phyloP scores from a whole-genome alignment of 2,329 filamentous ascomycete species.

The Botrytis galanthina region DNA sequence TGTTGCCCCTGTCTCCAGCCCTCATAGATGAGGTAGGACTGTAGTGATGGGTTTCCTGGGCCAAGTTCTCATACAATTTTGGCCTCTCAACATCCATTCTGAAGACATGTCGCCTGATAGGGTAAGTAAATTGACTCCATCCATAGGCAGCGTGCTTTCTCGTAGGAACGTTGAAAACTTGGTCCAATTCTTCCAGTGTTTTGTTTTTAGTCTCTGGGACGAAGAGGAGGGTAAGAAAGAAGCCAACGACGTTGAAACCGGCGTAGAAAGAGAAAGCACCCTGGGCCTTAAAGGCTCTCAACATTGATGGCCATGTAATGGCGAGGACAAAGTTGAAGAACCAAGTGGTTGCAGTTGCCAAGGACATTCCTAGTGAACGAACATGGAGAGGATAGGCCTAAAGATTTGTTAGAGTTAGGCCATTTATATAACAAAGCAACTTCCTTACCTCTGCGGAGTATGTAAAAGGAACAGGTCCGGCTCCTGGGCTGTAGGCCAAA shows the following conservation, averaged over 20 bases:
- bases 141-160: conserved; percentile 14
- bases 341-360: conserved; percentile 58
- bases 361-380: conserved; percentile 60
- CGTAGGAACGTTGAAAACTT: conserved; percentile 23
- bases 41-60: neutral
- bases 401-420: neutral
- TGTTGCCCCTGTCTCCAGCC: neutral
- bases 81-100: conserved; percentile 6
- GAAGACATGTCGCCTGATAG: conserved; percentile 13
- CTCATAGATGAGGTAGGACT: neutral
- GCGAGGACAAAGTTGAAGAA: conserved; percentile 58
- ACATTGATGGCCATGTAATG: conserved; percentile 44
- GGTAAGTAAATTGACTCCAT: conserved; percentile 9
- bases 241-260: conserved; percentile 52
- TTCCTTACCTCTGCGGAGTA: conserved; percentile 47
- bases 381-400: conserved; percentile 59
- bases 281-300: conserved; percentile 26
- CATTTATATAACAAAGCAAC: neutral
- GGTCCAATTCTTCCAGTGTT: conserved; percentile 37
- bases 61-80: neutral
- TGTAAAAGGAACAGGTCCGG: conserved; percentile 59
- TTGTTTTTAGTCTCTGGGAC: conserved; percentile 58
- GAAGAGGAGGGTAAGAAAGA: conserved; percentile 54
- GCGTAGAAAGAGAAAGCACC: conserved; percentile 55
- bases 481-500: conserved; percentile 62